phyloP scores from a whole-genome alignment of 2,329 filamentous ascomycete genomes.

The Leptoxyphium fumago region DNA sequence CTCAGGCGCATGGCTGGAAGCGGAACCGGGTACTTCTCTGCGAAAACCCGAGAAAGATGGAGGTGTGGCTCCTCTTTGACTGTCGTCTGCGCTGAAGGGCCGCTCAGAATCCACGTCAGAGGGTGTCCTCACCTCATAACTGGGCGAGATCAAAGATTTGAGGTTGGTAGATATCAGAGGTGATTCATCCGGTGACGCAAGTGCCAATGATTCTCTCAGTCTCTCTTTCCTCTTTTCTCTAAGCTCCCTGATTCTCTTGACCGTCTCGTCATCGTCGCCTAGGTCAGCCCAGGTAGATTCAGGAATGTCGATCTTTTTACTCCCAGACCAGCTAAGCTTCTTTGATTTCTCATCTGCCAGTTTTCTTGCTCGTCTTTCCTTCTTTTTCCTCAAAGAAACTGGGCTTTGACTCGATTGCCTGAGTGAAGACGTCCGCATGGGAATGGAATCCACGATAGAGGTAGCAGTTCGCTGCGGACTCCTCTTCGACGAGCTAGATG shows the following conservation, averaged over 20 bases:
- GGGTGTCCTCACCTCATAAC: neutral
- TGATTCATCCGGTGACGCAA: conserved; percentile 18
- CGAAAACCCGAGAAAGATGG: conserved; percentile 2
- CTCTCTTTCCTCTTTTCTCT: conserved; percentile 42
- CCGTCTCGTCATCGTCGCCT: conserved; percentile 34
- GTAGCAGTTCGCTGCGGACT: conserved; percentile 4
- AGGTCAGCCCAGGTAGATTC: conserved; percentile 21
- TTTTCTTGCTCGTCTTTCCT: conserved; percentile 13
- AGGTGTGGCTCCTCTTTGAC: neutral
- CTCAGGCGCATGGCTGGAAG: conserved; percentile 4
- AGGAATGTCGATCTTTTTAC: conserved; percentile 7
- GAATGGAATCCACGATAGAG: conserved; percentile 19
- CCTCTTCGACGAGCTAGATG: neutral
- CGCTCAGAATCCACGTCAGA: neutral
- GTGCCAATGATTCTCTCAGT: conserved; percentile 32
- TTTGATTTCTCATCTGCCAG: conserved; percentile 2
- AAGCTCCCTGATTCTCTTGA: conserved; percentile 43
- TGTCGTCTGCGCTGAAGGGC: neutral
- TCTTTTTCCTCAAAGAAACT: conserved; percentile 9
- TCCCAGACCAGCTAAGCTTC: neutral
- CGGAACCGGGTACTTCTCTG: conserved; percentile 3
- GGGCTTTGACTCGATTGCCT: conserved; percentile 20
- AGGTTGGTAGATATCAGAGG: neutral
- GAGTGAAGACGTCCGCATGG: conserved; percentile 20
- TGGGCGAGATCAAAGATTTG: conserved; percentile 1